Evolutionary conservation across 2,329 filamentous ascomycete genomes (phyloP).

Genomic region (Penicillium sp.): DNA sequence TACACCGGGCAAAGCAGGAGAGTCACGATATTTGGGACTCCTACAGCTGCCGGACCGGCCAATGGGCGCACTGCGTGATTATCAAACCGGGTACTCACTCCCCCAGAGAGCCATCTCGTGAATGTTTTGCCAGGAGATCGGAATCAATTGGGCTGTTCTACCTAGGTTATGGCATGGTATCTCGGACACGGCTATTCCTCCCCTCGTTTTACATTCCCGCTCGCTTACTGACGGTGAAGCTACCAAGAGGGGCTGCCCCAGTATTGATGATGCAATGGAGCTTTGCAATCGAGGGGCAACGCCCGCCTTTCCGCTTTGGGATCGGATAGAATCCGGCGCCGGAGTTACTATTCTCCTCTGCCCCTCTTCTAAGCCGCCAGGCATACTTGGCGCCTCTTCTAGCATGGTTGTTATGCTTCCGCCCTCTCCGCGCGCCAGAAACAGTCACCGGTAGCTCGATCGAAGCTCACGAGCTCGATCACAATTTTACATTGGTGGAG

Average conservation of each 20-base stretch:
- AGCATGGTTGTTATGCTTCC: slow-evolving; percentile 1
- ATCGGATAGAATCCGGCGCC: background rate
- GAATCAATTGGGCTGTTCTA: slow-evolving; percentile 22
- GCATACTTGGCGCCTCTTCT: slow-evolving; percentile 3
- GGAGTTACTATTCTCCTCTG: slow-evolving; percentile 23
- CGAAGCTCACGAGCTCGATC: slow-evolving; percentile 25
- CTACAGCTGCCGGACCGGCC: slow-evolving; percentile 33
- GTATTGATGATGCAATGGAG: slow-evolving; percentile 25
- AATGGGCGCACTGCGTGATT: slow-evolving; percentile 30
- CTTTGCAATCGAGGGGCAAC: slow-evolving; percentile 22
- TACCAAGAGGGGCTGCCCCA: background rate
- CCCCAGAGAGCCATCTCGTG: slow-evolving; percentile 30
- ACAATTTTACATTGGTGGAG: slow-evolving; percentile 21
- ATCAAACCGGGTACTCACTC: slow-evolving; percentile 28
- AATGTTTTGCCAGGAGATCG: slow-evolving; percentile 35
- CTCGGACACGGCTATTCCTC: slow-evolving; percentile 13
- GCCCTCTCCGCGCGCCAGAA: slow-evolving; percentile 27
- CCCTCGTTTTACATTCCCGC: slow-evolving; percentile 4
- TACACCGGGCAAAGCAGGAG: slow-evolving; percentile 51
- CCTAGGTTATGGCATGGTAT: slow-evolving; percentile 29
- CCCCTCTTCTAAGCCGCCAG: slow-evolving; percentile 19
- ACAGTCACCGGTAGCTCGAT: slow-evolving; percentile 29
- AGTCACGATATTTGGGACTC: slow-evolving; percentile 37
- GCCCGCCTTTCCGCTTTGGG: slow-evolving; percentile 26
- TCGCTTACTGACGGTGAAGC: slow-evolving; percentile 16